A percentile compares a stretch with the other conserved stretches of the same genome.
Conservation (phyloP, 495 filamentous ascomycete genomes). For the Aspergillus conjunctus region DNA sequence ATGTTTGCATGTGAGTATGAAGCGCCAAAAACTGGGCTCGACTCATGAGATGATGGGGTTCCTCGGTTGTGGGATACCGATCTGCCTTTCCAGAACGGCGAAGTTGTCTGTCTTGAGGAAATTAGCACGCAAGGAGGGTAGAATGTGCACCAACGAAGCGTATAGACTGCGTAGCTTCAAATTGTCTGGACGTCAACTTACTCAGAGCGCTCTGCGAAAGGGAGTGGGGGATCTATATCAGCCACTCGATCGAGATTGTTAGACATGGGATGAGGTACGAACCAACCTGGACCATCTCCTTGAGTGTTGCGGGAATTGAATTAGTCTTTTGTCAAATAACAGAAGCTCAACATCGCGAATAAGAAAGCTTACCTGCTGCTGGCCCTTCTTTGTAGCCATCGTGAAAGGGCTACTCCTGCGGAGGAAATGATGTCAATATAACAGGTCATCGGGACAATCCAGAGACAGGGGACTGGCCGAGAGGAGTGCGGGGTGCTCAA, state of each 20-base stretch:
- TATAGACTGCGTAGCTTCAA: background rate
- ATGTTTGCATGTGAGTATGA: constrained; percentile 96
- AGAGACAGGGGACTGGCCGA: constrained; percentile 4
- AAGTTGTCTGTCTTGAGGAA: constrained; percentile 62
- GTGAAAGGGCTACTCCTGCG: constrained; percentile 19
- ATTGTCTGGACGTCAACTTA: constrained; percentile 37
- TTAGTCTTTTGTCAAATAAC: constrained; percentile 22
- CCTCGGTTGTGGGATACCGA: constrained; percentile 42
- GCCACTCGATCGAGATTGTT: constrained; percentile 18
- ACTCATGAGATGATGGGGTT: constrained; percentile 56
- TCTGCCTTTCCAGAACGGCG: constrained; percentile 87
- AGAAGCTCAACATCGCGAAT: background rate
- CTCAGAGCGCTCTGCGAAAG: constrained; percentile 51
- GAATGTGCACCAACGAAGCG: background rate
- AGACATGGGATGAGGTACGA: constrained; percentile 51
- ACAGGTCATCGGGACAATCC: constrained; percentile 22
- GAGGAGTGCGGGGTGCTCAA: constrained; percentile 22
- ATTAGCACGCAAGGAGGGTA: constrained; percentile 31
- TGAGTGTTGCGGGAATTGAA: constrained; percentile 4
- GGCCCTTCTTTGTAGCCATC: constrained; percentile 66
- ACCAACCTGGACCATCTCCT: constrained; percentile 99
- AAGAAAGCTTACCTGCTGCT: constrained; percentile 65
- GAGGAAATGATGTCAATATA: constrained; percentile 29
- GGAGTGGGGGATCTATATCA: constrained; percentile 33
- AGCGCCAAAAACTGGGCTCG: constrained; percentile 84